These are phyloP conservation scores for Suillus placidus DNA, from an alignment of 768 basidiomycete species.

Conservation along the genomic window DNA sequence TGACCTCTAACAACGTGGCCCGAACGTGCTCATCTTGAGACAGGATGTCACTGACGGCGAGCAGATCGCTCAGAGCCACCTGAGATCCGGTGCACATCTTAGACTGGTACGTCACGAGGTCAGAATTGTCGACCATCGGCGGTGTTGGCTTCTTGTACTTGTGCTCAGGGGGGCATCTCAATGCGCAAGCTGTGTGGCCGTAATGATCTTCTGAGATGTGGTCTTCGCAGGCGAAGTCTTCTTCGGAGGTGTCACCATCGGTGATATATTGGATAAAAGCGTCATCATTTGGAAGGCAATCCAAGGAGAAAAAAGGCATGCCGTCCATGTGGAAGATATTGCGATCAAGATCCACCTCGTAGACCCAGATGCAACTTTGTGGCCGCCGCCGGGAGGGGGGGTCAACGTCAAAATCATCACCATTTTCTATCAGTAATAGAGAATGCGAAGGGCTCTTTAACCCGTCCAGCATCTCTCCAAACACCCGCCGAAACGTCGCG, in stretches of 20 bases:
- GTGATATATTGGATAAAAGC: neutral
- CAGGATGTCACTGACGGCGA: neutral
- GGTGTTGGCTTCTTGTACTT: neutral
- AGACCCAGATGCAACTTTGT: neutral
- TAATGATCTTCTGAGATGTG: neutral
- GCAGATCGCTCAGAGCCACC: neutral
- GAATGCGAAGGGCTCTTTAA: neutral
- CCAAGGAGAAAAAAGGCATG: neutral
- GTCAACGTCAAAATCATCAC: neutral
- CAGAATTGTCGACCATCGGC: neutral
- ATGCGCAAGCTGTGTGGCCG: neutral
- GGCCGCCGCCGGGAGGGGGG: neutral
- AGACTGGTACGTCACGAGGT: neutral
- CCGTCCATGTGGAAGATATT: neutral
- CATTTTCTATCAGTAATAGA: neutral
- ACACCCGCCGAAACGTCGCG: neutral
- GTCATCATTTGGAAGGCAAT: neutral
- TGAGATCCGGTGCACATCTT: neutral
- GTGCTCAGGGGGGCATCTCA: neutral
- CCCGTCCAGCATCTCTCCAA: neutral
- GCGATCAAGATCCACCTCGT: neutral
- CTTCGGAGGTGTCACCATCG: neutral
- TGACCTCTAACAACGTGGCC: neutral
- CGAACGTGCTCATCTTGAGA: neutral
- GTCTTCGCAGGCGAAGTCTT: too few species aligned